A percentile compares a stretch with the other conserved stretches of the same genome.
These are phyloP conservation scores for Saccharomyces hybrid DNA, from an alignment of 1,139 yeast species.

Conservation along the genomic window DNA sequence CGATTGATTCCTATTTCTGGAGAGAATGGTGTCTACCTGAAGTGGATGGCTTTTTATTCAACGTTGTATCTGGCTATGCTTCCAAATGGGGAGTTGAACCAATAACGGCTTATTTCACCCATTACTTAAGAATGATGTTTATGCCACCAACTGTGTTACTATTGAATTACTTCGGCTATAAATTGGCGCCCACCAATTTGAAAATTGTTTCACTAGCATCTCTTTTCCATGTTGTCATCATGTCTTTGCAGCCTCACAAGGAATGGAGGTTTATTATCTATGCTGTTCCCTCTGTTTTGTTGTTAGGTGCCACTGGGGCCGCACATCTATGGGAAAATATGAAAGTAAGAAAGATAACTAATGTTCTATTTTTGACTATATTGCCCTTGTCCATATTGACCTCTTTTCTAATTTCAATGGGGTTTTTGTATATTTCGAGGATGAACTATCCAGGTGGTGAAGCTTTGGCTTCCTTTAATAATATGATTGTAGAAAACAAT, in stretches of 20 bases:
- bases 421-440: constrained; percentile 57
- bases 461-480: constrained; percentile 53
- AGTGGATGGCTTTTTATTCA: constrained; percentile 59
- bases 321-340: constrained; percentile 38
- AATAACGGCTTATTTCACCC: constrained; percentile 53
- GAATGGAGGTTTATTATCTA: constrained; percentile 90
- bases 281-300: constrained; percentile 58
- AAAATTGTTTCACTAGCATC: constrained; percentile 42
- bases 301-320: constrained; percentile 60
- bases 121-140: constrained; percentile 48
- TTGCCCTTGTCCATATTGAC: constrained; percentile 28
- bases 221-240: constrained; percentile 44
- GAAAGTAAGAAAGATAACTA: constrained; percentile 28
- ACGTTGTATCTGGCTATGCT: constrained; percentile 66
- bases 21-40: constrained; percentile 54
- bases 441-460: constrained; percentile 86
- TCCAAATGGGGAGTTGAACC: constrained; percentile 84
- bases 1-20: constrained; percentile 79
- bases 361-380: constrained; percentile 32
- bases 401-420: constrained; percentile 40
- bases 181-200: constrained; percentile 33
- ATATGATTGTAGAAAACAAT: constrained; percentile 31
- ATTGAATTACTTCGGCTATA: constrained; percentile 34
- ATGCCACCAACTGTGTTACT: constrained; percentile 55
- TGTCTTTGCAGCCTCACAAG: constrained; percentile 85